Base-by-base conservation (phyloP, 2,329 filamentous ascomycete genomes). In the Colletotrichum spinosum region DNA sequence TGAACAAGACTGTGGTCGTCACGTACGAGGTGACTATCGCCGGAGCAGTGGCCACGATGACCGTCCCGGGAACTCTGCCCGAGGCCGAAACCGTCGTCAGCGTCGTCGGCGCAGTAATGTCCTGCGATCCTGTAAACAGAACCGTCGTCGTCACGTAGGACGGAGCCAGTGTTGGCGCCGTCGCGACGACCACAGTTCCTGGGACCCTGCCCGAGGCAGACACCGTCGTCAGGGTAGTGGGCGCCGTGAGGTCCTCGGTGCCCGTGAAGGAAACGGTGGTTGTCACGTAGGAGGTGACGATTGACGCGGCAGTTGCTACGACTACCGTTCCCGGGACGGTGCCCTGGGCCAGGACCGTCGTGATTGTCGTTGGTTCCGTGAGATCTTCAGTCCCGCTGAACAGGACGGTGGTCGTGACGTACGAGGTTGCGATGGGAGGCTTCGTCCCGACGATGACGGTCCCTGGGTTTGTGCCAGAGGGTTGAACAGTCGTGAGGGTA, bases 71-170 rank as follows among this genome's bases (percentile, higher is more conserved):
- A 6, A 42, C 17, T 7, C 41, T 62, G 10, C 65, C 65, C 13
- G 35, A 60, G 3, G 60, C 55, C 7, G 44, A 52, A 8, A 64
- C 39, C 6, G 59, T 64, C n/a, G 58, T 55, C 2, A 61, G 55
- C 10, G 34, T 33, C 3, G 58, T 64, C 8, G 17, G 39, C 6
- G 12, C 52, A 5, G 52, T 49, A 9, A 60, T 33, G 7, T 15
- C 9, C 5, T 39, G 13, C 10, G 60, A 8, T 25, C 61, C 55
- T 2, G 55, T 56, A 8, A 48, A 46, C 38, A 51, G 56, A 7
- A 42, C 38, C 11, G 64, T 63, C 1, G 67, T 44, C 2, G 63
- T 68, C 10, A 64, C 38, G 37, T 55, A 69, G 1, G 48, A 61
- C 25, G 54, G 59, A 37, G 10, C 4, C 6, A 55, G 8, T 15